These are phyloP conservation scores for Rhodotorula mucilaginosa DNA, from an alignment of 1,284 basidiomycete species.

Conservation along the genomic window DNA sequence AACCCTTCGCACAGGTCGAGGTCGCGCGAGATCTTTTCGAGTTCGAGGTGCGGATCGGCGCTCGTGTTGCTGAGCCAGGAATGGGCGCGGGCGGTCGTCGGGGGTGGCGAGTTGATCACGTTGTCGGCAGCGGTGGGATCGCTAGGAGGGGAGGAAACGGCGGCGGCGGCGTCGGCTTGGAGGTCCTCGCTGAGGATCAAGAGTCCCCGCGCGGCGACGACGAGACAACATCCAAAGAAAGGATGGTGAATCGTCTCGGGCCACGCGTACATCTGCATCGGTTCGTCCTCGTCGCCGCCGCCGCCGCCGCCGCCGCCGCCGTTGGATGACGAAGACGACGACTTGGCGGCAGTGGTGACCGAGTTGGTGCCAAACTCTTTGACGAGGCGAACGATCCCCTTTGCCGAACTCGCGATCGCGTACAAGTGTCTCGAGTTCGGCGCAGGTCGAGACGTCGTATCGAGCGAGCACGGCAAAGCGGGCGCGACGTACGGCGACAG, in stretches of 20 bases:
- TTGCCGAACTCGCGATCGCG: conserved; percentile 4
- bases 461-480: conserved; percentile 16
- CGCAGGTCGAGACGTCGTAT: conserved; percentile 15
- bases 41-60: background rate
- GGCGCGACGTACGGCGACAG: conserved; percentile 19
- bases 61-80: too few species aligned
- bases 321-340: background rate
- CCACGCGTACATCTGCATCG: background rate
- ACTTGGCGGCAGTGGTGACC: background rate
- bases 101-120: background rate
- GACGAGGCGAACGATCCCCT: conserved; percentile 10
- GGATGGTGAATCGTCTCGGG: conserved; percentile 10
- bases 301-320: background rate
- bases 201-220: conserved; percentile 15
- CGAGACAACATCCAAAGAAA: conserved; percentile 23
- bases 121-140: too few species aligned
- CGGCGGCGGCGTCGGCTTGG: background rate
- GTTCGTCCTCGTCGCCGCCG: background rate
- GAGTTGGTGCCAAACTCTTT: background rate
- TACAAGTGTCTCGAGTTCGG: background rate
- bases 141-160: background rate
- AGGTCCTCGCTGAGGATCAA: conserved; percentile 11
- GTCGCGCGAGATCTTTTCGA: background rate
- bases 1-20: conserved; percentile 18
- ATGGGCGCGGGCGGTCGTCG: background rate